Conservation (phyloP, 2,329 filamentous ascomycete species). For the Clarireedia homoeocarpa region DNA sequence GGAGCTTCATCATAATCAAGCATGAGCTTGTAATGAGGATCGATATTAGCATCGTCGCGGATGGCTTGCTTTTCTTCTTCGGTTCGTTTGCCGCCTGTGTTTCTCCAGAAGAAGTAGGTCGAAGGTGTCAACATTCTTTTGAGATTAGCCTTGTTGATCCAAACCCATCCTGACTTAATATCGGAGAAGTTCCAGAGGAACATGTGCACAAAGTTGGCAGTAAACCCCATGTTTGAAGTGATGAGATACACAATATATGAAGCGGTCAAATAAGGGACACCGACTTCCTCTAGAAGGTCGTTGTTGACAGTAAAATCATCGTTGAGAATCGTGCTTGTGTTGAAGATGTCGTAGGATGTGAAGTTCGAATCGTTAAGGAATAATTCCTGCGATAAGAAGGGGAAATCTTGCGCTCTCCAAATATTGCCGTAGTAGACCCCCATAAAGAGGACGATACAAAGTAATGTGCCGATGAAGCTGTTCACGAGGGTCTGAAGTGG, state of each 20-base stretch:
- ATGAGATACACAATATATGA: slow-evolving; percentile 35
- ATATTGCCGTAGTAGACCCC: slow-evolving; percentile 37
- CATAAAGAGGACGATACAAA: slow-evolving; percentile 30
- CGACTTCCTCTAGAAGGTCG: slow-evolving; percentile 28
- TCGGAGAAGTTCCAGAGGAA: slow-evolving; percentile 34
- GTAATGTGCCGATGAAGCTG: slow-evolving; percentile 27
- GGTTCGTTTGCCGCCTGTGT: not conserved
- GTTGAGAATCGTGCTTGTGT: slow-evolving; percentile 37
- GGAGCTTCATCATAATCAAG: slow-evolving; percentile 44
- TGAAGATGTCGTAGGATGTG: slow-evolving; percentile 32
- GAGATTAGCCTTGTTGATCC: slow-evolving; percentile 17
- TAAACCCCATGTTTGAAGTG: slow-evolving; percentile 38
- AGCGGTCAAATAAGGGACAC: slow-evolving; percentile 36
- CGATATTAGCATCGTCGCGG: slow-evolving; percentile 19
- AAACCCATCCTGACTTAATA: slow-evolving; percentile 30
- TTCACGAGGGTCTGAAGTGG: slow-evolving; percentile 31
- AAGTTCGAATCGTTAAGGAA: slow-evolving; percentile 32
- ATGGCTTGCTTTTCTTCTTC: slow-evolving; percentile 14
- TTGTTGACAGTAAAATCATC: slow-evolving; percentile 33
- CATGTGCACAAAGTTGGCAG: slow-evolving; percentile 39
- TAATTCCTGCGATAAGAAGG: slow-evolving; percentile 36
- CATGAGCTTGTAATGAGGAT: slow-evolving; percentile 38
- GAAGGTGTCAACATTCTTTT: slow-evolving; percentile 14
- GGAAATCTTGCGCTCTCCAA: slow-evolving; percentile 35
- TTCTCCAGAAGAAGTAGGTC: slow-evolving; percentile 24